Base-by-base conservation (phyloP, 306 rosid species). In the Biancaea sappan region DNA sequence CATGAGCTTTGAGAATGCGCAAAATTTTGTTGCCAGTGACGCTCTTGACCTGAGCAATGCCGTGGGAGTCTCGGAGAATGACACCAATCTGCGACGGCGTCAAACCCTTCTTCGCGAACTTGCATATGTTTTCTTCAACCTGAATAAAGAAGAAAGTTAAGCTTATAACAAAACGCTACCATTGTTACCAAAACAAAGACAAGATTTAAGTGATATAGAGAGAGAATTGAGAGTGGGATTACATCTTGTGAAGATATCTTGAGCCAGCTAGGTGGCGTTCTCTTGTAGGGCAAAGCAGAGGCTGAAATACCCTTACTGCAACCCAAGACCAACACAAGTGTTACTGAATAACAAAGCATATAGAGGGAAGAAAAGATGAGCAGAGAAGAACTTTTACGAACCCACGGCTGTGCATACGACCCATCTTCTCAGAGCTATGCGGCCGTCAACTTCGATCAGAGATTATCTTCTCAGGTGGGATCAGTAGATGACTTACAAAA, bases 261-360 rank as follows among this genome's bases (percentile, higher is more conserved):
- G 73, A 89, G 80, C 98, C 98, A 94, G 51, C 90, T 86, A 0
- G 93, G 92, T 3, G 98, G 88, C 4, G 96, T 88, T 76, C 97
- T 91, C 90, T 89, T 94, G 89, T 91, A 94, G 0, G 97, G 97
- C 37, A 91, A 77, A 34, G 97, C 97, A 40, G 98, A 94, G 38
- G 97, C 86, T 9, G 98, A 94, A n/a, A 94, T 94, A 80, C 98
- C 98, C 88, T 93, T 93, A 60, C 97, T 93, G 93, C 8, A 75
- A 71, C 7, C 24, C 29, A 50, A 50, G 15, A 63, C 4, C 32
- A 22, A 47, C 7, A 29, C 14, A 59, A 0, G n/a, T 16, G n/a
- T 6, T 22, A 14, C 1, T 12, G 15, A 24, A 3, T 8, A 16
- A 62, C 1, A 8, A 4, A 52, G 44, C 24, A 43, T 44, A 76